phyloP scores from a whole-genome alignment of 2,329 filamentous ascomycete species.

The Cercospora sojina region DNA sequence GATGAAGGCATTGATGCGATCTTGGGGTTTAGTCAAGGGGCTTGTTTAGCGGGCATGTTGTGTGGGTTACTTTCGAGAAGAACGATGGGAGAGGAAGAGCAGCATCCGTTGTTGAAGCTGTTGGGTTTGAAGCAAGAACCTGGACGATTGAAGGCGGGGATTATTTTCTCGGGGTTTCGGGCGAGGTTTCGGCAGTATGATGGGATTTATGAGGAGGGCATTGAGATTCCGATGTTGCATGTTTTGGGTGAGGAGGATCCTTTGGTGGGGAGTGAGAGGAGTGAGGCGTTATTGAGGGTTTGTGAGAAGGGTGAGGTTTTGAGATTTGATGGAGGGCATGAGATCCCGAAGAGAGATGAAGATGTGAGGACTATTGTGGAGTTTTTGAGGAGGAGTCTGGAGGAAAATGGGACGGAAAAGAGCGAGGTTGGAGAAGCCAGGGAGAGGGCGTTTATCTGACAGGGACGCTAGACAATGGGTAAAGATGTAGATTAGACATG shows the following conservation, averaged over 20 bases:
- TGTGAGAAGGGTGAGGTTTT: conserved; percentile 18
- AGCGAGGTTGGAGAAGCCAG: neutral
- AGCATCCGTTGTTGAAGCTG: conserved; percentile 18
- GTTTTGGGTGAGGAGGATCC: conserved; percentile 26
- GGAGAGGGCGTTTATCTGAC: neutral
- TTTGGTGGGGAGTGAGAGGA: conserved; percentile 25
- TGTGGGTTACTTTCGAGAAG: conserved; percentile 22
- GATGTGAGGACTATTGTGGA: conserved; percentile 21
- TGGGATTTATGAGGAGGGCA: conserved; percentile 23
- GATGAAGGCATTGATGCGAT: conserved; percentile 24
- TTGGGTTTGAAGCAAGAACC: conserved; percentile 4
- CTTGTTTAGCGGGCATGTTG: conserved; percentile 27
- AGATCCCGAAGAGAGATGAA: conserved; percentile 25
- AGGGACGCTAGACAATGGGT: neutral
- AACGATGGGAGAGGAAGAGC: neutral
- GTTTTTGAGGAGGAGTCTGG: conserved; percentile 19
- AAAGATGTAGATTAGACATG: neutral
- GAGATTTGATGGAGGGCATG: conserved; percentile 24
- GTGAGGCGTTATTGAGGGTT: conserved; percentile 24
- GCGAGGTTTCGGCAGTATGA: conserved; percentile 26
- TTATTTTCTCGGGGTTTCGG: conserved; percentile 27
- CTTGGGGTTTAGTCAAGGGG: conserved; percentile 26
- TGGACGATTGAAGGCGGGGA: conserved; percentile 16
- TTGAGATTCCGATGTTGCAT: conserved; percentile 26
- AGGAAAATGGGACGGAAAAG: neutral